These are phyloP conservation scores for Pseudozyma tsukubaensis DNA, from an alignment of 1,284 basidiomycete species.

Conservation along the genomic window DNA sequence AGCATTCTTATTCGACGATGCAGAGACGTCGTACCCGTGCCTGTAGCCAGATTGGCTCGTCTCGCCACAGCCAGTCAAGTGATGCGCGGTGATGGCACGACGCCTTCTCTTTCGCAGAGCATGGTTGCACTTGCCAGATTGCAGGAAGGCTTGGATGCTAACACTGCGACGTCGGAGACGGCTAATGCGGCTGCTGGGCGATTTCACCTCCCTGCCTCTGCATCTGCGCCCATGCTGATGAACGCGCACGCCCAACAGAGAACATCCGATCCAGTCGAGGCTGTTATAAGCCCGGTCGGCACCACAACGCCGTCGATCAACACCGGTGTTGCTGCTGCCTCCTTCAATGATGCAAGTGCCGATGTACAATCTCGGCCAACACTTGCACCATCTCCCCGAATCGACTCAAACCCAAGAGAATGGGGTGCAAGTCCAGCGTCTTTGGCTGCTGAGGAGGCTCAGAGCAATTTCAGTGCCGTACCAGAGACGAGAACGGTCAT, in stretches of 20 bases:
- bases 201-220: slow-evolving; percentile 14
- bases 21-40: slow-evolving; percentile 65
- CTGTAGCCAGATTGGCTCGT: slow-evolving; percentile 62
- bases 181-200: not conserved
- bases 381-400: slow-evolving; percentile 37
- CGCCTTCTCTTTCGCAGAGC: slow-evolving; percentile 31
- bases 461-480: not conserved
- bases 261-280: not conserved
- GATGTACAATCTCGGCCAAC: not conserved
- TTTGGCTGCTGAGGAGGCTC: not conserved
- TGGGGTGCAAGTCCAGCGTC: slow-evolving; percentile 2
- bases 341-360: not conserved
- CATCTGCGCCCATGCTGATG: slow-evolving; percentile 20
- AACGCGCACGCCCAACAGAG: not conserved
- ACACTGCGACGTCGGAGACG: not conserved
- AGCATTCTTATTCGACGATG: slow-evolving; percentile 58
- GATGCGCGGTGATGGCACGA: slow-evolving; percentile 13
- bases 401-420: slow-evolving; percentile 18
- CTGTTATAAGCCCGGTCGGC: not conserved
- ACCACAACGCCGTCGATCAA: not conserved
- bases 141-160: slow-evolving; percentile 7
- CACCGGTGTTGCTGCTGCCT: not conserved
- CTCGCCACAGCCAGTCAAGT: slow-evolving; percentile 38
- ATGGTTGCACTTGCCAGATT: slow-evolving; percentile 24
- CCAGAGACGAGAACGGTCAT: slow-evolving; percentile 22